Conservation (phyloP, 768 basidiomycete species). For the Sporobolomyces pararoseus region DNA sequence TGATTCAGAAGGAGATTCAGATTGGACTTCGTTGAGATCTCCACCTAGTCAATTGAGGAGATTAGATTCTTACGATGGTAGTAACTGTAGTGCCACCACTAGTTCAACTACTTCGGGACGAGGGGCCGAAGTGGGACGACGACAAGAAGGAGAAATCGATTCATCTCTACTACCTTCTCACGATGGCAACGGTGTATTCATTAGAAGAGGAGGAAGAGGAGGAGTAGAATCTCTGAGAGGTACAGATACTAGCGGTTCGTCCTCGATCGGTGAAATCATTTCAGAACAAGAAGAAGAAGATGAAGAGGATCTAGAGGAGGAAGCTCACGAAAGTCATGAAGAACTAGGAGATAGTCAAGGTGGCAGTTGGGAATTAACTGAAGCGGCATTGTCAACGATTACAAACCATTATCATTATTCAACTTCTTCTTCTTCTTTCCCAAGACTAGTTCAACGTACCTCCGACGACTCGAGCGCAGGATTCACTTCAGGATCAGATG, state of each 20-base stretch:
- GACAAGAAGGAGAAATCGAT: background rate
- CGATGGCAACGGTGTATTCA: conserved; percentile 19
- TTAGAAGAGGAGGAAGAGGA: background rate
- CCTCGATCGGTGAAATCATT: background rate
- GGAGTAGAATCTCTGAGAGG: background rate
- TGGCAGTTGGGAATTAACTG: conserved; percentile 14
- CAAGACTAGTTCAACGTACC: background rate
- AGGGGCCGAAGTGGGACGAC: no score
- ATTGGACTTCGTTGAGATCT: background rate
- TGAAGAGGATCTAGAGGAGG: background rate
- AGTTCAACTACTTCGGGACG: background rate
- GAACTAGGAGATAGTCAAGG: background rate
- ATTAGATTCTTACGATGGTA: background rate
- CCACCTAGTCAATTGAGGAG: no score
- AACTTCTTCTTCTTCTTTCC: background rate
- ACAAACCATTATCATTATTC: no score
- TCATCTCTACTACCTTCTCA: conserved; percentile 18
- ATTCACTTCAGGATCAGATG: conserved; percentile 12
- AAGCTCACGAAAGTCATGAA: background rate
- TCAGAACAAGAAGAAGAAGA: background rate
- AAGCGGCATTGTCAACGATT: conserved; percentile 8
- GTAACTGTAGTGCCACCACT: background rate
- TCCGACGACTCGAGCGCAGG: background rate
- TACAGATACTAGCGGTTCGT: background rate
- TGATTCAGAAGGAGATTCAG: background rate